Conservation (phyloP, 2,329 filamentous ascomycete genomes). For the Trichoderma semiorbis region DNA sequence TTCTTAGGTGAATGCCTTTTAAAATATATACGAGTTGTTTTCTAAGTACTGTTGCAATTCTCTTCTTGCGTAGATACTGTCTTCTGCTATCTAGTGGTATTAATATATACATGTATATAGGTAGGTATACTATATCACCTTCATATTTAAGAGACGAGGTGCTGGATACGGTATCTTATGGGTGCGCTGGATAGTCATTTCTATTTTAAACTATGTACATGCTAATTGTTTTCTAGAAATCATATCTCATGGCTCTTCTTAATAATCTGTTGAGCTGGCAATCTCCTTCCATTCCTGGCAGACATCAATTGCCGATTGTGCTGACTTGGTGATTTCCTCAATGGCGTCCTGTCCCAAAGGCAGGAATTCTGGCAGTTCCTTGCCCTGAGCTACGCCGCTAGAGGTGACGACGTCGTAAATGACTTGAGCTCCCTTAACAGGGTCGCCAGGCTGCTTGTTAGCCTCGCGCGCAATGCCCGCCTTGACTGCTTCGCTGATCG, state of each 20-base stretch:
- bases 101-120: not conserved
- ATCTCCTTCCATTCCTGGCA: conserved; percentile 5
- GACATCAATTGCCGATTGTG: conserved; percentile 6
- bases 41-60: too few species aligned
- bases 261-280: not conserved
- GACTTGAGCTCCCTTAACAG: conserved; percentile 12
- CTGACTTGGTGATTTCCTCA: not conserved
- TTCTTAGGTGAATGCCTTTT: too few species aligned
- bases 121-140: not conserved
- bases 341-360: conserved; percentile 14
- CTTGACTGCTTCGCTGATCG: not conserved
- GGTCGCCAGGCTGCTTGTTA: conserved; percentile 13
- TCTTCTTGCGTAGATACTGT: not conserved
- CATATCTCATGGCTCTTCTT: not conserved
- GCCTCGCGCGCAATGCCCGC: not conserved
- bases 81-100: not conserved
- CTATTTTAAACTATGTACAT: not conserved
- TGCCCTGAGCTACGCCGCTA: conserved; percentile 2
- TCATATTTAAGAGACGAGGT: not conserved
- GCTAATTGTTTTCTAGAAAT: not conserved
- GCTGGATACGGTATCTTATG: not conserved
- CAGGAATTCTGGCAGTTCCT: conserved; percentile 10
- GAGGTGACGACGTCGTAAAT: conserved; percentile 19
- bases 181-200: not conserved
- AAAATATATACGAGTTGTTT: too few species aligned